A percentile compares a stretch with the other conserved stretches of the same genome.
These are phyloP conservation scores for Skeletonema menzelii DNA, from an alignment of 108 stramenopile genomes.

Conservation along the genomic window DNA sequence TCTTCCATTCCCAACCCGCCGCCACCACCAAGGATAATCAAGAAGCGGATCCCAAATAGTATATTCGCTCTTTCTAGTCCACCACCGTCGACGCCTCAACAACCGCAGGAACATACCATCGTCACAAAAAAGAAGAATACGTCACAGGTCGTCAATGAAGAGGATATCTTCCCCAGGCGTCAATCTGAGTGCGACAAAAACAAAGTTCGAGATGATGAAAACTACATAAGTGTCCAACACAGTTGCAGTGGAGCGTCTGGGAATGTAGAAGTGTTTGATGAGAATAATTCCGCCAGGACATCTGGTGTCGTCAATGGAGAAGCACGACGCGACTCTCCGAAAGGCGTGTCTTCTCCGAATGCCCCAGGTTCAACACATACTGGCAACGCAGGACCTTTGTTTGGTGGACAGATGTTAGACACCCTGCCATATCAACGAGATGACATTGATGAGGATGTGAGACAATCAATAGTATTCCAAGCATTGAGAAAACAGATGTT, in stretches of 20 bases:
- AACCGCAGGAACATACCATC: not conserved
- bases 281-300: not conserved
- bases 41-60: not conserved
- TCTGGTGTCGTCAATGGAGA: not conserved
- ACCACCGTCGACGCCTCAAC: not conserved
- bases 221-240: constrained; percentile 39
- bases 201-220: too few species aligned
- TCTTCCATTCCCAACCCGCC: not conserved
- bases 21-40: not conserved
- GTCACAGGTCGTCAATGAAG: not conserved
- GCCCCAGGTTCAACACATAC: constrained; percentile 11
- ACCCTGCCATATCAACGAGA: not conserved
- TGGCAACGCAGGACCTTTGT: constrained; percentile 3
- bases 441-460: constrained; percentile 17
- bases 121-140: not conserved
- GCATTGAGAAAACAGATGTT: constrained; percentile 47
- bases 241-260: constrained; percentile 7
- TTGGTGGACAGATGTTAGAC: constrained; percentile 17
- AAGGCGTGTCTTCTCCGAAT: not conserved
- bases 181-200: too few species aligned
- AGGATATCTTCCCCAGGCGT: not conserved
- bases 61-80: not conserved
- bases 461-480: constrained; percentile 7
- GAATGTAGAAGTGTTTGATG: constrained; percentile 39
- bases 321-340: constrained; percentile 29